phyloP scores from a whole-genome alignment of 495 filamentous ascomycete genomes.

The Aspergillus saccharolyticus region DNA sequence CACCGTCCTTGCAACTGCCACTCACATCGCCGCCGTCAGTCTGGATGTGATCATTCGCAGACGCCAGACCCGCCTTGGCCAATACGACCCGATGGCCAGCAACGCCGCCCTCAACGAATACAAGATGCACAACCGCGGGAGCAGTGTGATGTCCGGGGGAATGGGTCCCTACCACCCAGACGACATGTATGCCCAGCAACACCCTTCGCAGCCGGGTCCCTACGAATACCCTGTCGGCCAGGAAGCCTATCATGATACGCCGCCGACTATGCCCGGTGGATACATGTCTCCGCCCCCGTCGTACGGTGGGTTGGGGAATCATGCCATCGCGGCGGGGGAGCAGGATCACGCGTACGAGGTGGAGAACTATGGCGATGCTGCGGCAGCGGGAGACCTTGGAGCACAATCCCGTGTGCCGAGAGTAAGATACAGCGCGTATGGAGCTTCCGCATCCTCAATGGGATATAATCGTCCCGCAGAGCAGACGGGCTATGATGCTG shows the following conservation, averaged over 20 bases:
- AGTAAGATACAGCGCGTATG: constrained; percentile 22
- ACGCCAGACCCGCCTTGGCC: constrained; percentile 40
- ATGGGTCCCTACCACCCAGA: constrained; percentile 12
- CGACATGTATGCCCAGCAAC: constrained; percentile 8
- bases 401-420: constrained; percentile 13
- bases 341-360: constrained; percentile 25
- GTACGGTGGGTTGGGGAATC: constrained; percentile 4
- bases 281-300: constrained; percentile 11
- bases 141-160: constrained; percentile 17
- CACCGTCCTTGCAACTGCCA: constrained; percentile 44
- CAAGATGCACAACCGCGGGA: constrained; percentile 29
- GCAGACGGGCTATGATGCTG: constrained; percentile 35
- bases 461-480: constrained; percentile 21
- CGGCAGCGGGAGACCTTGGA: constrained; percentile 5
- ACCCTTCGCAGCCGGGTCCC: constrained; percentile 10
- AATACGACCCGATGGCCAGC: constrained; percentile 40
- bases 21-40: constrained; percentile 42
- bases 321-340: constrained; percentile 12
- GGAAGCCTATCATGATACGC: not conserved
- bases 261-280: not conserved
- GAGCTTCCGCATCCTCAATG: not conserved
- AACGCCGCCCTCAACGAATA: constrained; percentile 24
- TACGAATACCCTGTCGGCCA: constrained; percentile 8
- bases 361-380: constrained; percentile 27
- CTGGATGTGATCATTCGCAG: constrained; percentile 48